These are phyloP conservation scores for Fusarium bulbicola DNA, from an alignment of 2,329 filamentous ascomycete genomes.

Conservation along the genomic window DNA sequence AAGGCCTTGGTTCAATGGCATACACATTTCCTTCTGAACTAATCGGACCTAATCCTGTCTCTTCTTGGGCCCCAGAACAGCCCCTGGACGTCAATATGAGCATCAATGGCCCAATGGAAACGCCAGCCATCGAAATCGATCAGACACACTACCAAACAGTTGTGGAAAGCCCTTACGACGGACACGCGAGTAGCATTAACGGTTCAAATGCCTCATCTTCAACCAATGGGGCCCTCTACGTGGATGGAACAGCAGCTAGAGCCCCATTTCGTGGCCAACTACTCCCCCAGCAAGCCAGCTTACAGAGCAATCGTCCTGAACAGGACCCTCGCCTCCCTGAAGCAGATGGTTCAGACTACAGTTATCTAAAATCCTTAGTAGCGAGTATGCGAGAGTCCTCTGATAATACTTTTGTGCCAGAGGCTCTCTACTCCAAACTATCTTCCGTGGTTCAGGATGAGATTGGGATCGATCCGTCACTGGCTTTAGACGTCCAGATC, in stretches of 20 bases:
- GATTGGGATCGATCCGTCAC: neutral
- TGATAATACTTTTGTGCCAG: neutral
- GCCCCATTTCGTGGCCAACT: slow-evolving; percentile 19
- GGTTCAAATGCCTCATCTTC: slow-evolving; percentile 1
- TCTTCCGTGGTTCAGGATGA: neutral
- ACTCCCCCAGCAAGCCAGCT: neutral
- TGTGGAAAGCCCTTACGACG: neutral
- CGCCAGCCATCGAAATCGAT: neutral
- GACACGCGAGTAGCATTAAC: neutral
- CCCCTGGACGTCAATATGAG: neutral
- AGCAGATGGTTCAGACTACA: neutral
- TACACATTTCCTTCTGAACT: slow-evolving; percentile 1
- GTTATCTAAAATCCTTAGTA: neutral
- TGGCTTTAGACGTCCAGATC: neutral
- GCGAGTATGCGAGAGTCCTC: neutral
- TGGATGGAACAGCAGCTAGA: slow-evolving; percentile 15
- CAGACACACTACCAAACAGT: neutral
- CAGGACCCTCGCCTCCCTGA: neutral
- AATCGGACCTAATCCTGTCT: neutral
- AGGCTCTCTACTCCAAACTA: neutral
- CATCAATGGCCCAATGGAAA: neutral
- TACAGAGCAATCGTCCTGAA: neutral
- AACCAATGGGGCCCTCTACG: slow-evolving; percentile 10
- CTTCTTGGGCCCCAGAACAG: neutral
- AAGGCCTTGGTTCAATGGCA: slow-evolving; percentile 5